Conservation (phyloP, 805 yeast genomes). For the Metschnikowia gelsemii region DNA sequence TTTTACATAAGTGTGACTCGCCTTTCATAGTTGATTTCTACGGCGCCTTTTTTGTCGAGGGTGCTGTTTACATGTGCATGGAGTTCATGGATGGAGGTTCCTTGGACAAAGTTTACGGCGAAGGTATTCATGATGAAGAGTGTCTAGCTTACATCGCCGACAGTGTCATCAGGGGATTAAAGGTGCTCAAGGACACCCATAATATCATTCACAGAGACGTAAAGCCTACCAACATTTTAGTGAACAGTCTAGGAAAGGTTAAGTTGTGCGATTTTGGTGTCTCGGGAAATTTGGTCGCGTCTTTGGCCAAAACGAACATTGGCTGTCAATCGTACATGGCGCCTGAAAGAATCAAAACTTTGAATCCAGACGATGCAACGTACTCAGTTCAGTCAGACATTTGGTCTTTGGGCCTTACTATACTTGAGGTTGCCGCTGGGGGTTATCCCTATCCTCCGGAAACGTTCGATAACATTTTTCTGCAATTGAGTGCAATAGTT, state of each 20-base stretch:
- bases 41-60: slow-evolving; percentile 97
- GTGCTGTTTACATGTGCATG: slow-evolving; percentile 97
- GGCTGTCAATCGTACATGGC: slow-evolving; percentile 99
- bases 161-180: slow-evolving; percentile 77
- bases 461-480: slow-evolving; percentile 83
- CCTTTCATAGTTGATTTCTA: slow-evolving; percentile 93
- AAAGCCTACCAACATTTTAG: slow-evolving; percentile 90
- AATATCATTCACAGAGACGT: slow-evolving; percentile 95
- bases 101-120: slow-evolving; percentile 76
- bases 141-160: slow-evolving; percentile 78
- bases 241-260: slow-evolving; percentile 79
- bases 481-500: slow-evolving; percentile 92
- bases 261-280: slow-evolving; percentile 97
- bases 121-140: slow-evolving; percentile 62
- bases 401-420: slow-evolving; percentile 89
- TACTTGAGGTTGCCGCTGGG: slow-evolving; percentile 87
- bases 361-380: slow-evolving; percentile 70
- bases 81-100: slow-evolving; percentile 98
- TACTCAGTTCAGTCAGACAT: slow-evolving; percentile 93
- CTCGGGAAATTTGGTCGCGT: slow-evolving; percentile 90
- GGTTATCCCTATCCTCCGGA: slow-evolving; percentile 96
- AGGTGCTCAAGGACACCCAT: slow-evolving; percentile 81
- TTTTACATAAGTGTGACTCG: slow-evolving; percentile 85
- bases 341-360: slow-evolving; percentile 85
- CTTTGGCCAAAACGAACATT: slow-evolving; percentile 90